Evolutionary conservation across 768 basidiomycete species (phyloP), one percentile per base, ranked within the genome.

Genomic region (Rhizopogon roseolus): DNA sequence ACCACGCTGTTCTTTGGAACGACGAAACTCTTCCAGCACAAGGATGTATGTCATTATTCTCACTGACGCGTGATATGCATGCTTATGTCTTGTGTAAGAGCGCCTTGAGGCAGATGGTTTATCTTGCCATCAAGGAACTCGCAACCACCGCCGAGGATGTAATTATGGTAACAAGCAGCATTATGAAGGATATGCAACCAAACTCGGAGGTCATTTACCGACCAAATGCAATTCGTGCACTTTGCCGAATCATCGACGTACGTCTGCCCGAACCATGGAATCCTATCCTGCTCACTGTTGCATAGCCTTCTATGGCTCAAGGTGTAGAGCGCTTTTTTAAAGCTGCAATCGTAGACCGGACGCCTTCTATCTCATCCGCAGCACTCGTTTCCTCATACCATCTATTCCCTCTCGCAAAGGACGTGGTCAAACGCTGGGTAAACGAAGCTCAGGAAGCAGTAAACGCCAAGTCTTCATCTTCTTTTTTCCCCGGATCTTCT

Each of bases 141-240:
- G 88, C 94, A 28, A 85, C 82, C 36, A 88, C 89, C n/a, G 93
- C 97, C 14, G 94, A 99, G 71, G 96, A 98, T 77, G 93, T 98
- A 28, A 97, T 99, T 62, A 99, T 99, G 93, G 95, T 98, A 57
- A 99, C 97, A 9, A 91, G 88, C 69, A 97, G 93, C 64, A 98
- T 99, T 70, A 97, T 97, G 95, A 98, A 98, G 77, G 97, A 99
- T 66, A 99, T 98, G 93, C 97, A 99, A 65, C 90, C 95, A 52
- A 98, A 97, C 67, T 88, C 93, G 46, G 97, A 99, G 72, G 96
- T 98, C 64, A 93, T 99, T 57, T 99, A 99, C 72, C 81, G 97
- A 52, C 92, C 97, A 32, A 99, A 99, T 70, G 90, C 97, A 14
- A 99, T 98, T 62, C 85, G 97, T 59, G 95, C 96, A 6, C 77